phyloP scores from a whole-genome alignment of 1,284 basidiomycete species.

The Leccinum insolens region DNA sequence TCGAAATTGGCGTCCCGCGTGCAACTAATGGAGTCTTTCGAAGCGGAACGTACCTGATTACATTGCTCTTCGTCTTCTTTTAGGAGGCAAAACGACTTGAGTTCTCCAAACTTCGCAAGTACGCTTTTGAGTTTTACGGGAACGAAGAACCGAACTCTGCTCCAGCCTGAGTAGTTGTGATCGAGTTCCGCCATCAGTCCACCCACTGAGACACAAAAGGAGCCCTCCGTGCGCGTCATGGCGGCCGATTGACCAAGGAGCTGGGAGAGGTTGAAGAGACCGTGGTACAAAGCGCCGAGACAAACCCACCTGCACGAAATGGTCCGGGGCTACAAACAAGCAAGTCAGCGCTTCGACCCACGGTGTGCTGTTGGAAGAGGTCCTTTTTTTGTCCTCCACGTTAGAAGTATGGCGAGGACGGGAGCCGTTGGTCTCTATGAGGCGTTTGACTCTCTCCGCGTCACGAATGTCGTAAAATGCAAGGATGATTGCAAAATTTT shows the following conservation, averaged over 20 bases:
- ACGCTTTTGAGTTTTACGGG: constrained; percentile 36
- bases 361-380: constrained; percentile 24
- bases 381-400: constrained; percentile 26
- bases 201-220: constrained; percentile 42
- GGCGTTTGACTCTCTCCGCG: constrained; percentile 48
- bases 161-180: constrained; percentile 22
- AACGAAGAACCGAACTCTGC: constrained; percentile 28
- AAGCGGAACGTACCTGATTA: constrained; percentile 31
- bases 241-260: constrained; percentile 43
- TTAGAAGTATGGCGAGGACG: constrained; percentile 21
- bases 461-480: constrained; percentile 66
- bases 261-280: constrained; percentile 29
- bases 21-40: constrained; percentile 1
- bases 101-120: constrained; percentile 35
- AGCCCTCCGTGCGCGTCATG: constrained; percentile 43
- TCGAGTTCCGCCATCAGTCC: constrained; percentile 25
- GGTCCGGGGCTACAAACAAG: constrained; percentile 35
- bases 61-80: constrained; percentile 31
- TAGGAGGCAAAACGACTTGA: constrained; percentile 33
- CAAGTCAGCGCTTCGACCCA: constrained; percentile 32
- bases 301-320: constrained; percentile 31
- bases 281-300: neutral
- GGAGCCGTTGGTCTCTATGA: constrained; percentile 39
- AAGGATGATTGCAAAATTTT: constrained; percentile 54
- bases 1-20: constrained; percentile 6